These are phyloP conservation scores for Talaromyces stipitatus DNA, from an alignment of 495 filamentous ascomycete genomes.

Conservation along the genomic window DNA sequence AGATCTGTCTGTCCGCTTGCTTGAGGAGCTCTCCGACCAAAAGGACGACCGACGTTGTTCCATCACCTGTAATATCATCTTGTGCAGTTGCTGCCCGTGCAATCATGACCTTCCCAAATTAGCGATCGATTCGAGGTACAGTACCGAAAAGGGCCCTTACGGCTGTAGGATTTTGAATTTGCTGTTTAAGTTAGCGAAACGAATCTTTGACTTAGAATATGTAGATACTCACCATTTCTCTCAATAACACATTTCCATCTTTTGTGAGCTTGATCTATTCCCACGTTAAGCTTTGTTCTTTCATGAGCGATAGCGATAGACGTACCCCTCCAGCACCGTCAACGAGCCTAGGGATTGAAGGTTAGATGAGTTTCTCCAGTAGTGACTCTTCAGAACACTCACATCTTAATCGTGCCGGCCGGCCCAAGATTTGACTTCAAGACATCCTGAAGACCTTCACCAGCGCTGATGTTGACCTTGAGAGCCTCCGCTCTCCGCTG, in stretches of 20 bases:
- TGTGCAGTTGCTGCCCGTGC: conserved; percentile 94
- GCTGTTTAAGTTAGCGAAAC: conserved; percentile 37
- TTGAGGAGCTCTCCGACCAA: conserved; percentile 95
- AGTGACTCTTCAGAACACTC: conserved; percentile 16
- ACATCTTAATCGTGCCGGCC: conserved; percentile 95
- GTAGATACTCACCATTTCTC: conserved; percentile 74
- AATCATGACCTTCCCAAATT: conserved; percentile 74
- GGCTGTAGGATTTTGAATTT: conserved; percentile 83
- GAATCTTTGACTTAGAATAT: background rate
- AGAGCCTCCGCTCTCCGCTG: conserved; percentile 94
- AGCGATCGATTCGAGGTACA: conserved; percentile 6
- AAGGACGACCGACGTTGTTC: conserved; percentile 93
- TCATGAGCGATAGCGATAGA: conserved; percentile 4
- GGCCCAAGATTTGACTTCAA: conserved; percentile 94
- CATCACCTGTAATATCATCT: conserved; percentile 97
- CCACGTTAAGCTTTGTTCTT: background rate
- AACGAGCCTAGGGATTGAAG: conserved; percentile 58
- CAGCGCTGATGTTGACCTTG: conserved; percentile 90
- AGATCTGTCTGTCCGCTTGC: conserved; percentile 91
- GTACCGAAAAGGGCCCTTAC: conserved; percentile 36
- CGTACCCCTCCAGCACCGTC: conserved; percentile 88
- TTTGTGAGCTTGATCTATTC: conserved; percentile 95
- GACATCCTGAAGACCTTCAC: conserved; percentile 92
- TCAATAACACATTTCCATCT: conserved; percentile 90
- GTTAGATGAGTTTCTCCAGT: conserved; percentile 22